phyloP scores from a whole-genome alignment of 2,329 filamentous ascomycete genomes.

The Metarhizium album region DNA sequence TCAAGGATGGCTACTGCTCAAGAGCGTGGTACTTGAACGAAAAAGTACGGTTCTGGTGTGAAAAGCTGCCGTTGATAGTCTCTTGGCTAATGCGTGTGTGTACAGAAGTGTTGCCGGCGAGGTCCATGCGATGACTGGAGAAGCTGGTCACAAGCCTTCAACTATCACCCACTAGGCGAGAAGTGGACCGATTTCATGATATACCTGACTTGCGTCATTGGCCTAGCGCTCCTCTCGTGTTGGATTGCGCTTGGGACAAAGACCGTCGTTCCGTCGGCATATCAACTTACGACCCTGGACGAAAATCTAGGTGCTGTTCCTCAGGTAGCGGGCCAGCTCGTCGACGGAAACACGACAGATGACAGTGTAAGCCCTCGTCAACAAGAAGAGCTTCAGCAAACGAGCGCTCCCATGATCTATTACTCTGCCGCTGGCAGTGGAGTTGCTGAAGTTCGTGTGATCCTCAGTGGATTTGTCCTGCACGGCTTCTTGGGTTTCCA shows the following conservation, averaged over 20 bases:
- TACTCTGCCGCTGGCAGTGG: constrained; percentile 94
- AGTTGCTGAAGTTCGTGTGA: constrained; percentile 94
- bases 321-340: constrained; percentile 11
- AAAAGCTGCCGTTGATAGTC: neutral
- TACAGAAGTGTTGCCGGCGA: constrained; percentile 43
- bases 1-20: constrained; percentile 79
- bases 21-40: constrained; percentile 63
- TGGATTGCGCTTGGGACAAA: constrained; percentile 80
- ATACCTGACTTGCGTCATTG: constrained; percentile 62
- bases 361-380: constrained; percentile 33
- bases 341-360: constrained; percentile 30
- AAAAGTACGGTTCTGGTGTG: constrained; percentile 32
- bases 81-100: constrained; percentile 6
- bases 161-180: constrained; percentile 32
- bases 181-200: constrained; percentile 66
- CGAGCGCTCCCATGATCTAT: constrained; percentile 68
- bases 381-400: constrained; percentile 25
- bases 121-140: constrained; percentile 46
- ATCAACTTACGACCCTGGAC: constrained; percentile 78
- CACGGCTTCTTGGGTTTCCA: constrained; percentile 89
- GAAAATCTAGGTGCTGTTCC: constrained; percentile 72
- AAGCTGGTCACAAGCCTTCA: constrained; percentile 41
- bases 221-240: constrained; percentile 62
- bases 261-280: constrained; percentile 81
- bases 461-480: constrained; percentile 92